A percentile compares a stretch with the other conserved stretches of the same genome.
Evolutionary conservation across 441 rosid species (phyloP).

Genomic region (Lepidium campestre): DNA sequence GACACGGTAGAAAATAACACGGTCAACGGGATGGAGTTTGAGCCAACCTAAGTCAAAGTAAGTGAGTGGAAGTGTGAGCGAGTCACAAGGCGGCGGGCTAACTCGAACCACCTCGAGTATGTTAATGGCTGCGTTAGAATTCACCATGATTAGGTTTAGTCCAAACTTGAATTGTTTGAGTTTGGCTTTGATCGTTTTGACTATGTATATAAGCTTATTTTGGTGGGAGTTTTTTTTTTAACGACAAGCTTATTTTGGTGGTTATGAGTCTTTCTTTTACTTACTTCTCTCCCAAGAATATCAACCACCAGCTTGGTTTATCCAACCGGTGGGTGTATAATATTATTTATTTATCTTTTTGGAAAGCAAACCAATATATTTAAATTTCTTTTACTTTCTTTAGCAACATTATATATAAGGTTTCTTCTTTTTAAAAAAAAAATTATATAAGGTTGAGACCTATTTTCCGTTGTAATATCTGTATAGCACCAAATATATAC

Average conservation of each 20-base stretch:
- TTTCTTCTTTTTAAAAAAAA: no score
- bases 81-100: constrained; percentile 16
- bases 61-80: constrained; percentile 29
- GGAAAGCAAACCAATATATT: neutral
- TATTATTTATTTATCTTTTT: neutral
- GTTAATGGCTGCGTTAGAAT: neutral
- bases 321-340: constrained; percentile 15
- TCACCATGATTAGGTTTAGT: neutral
- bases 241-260: neutral
- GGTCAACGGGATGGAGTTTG: constrained; percentile 29
- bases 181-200: neutral
- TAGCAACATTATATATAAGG: no score
- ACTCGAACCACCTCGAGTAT: constrained; percentile 14
- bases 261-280: neutral
- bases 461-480: no score
- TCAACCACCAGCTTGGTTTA: constrained; percentile 7
- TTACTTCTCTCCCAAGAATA: neutral
- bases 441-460: no score
- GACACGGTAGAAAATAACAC: constrained; percentile 26
- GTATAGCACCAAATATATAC: no score
- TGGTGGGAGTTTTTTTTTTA: neutral
- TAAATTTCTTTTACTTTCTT: neutral
- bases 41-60: constrained; percentile 31
- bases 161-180: neutral
- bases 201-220: neutral